Percentiles rank a stretch among this genome's conserved stretches.
These are phyloP conservation scores for Phytophthora chlamydospora DNA, from an alignment of 352 stramenopile genomes.

Conservation along the genomic window DNA sequence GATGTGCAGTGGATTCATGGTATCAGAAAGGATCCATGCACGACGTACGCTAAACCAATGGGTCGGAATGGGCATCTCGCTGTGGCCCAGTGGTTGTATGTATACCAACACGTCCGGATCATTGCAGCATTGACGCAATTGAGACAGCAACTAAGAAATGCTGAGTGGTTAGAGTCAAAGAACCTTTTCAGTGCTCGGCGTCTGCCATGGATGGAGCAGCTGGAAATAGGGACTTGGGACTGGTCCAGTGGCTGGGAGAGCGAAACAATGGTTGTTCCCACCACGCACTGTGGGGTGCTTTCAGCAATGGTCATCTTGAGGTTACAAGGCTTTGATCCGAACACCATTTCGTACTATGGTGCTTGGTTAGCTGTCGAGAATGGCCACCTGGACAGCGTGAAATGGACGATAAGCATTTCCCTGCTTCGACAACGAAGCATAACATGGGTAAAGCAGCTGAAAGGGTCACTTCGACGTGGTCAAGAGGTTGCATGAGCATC, in stretches of 20 bases:
- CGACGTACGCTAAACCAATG: too few species aligned
- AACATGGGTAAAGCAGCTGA: neutral
- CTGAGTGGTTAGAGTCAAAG: too few species aligned
- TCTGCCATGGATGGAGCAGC: neutral
- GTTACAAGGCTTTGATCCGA: neutral
- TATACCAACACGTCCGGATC: neutral
- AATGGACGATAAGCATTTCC: neutral
- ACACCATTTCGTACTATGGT: neutral
- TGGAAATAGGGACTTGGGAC: slow-evolving; percentile 20
- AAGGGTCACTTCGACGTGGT: neutral
- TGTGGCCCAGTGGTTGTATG: slow-evolving; percentile 1
- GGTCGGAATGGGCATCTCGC: neutral
- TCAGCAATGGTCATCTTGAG: slow-evolving; percentile 3
- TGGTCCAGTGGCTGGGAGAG: slow-evolving; percentile 11
- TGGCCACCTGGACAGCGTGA: neutral
- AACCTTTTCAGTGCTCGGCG: neutral
- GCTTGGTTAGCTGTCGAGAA: neutral
- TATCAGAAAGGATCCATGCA: too few species aligned
- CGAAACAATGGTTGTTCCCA: neutral
- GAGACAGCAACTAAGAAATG: neutral
- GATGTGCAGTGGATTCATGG: slow-evolving; percentile 12
- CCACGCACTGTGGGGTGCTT: neutral
- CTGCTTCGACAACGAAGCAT: neutral
- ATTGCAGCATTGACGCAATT: neutral
- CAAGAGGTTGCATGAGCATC: slow-evolving; percentile 3